Conservation (phyloP, 352 stramenopile genomes). For the Blastocystis sp. region DNA sequence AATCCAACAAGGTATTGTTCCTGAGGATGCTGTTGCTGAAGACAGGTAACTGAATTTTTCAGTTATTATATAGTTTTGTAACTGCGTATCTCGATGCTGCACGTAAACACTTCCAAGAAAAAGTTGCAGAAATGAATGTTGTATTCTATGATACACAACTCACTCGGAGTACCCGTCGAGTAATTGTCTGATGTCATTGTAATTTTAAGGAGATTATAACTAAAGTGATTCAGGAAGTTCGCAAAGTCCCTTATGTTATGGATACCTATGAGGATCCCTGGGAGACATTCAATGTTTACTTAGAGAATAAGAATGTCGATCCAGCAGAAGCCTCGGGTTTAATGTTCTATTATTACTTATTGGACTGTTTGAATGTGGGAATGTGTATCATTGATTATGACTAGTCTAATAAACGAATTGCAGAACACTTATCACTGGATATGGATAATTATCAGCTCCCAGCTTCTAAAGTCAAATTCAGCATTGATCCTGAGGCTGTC, state of each 20-base stretch:
- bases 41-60: slow-evolving; percentile 16
- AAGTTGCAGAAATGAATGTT: slow-evolving; percentile 44
- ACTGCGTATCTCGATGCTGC: neutral
- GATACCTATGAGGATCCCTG: slow-evolving; percentile 31
- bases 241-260: slow-evolving; percentile 3
- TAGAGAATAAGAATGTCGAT: neutral
- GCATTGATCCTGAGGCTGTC: neutral
- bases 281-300: slow-evolving; percentile 39
- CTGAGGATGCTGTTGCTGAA: slow-evolving; percentile 50
- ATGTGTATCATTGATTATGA: neutral
- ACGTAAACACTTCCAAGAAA: slow-evolving; percentile 15
- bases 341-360: slow-evolving; percentile 40
- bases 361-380: neutral
- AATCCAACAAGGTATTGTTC: slow-evolving; percentile 48
- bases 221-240: slow-evolving; percentile 12
- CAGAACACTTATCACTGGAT: neutral
- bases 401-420: slow-evolving; percentile 10
- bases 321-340: neutral
- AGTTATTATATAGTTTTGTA: neutral
- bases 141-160: slow-evolving; percentile 37
- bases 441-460: neutral
- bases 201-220: neutral
- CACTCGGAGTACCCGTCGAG: slow-evolving; percentile 7
- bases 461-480: slow-evolving; percentile 43
- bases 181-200: neutral